Base-by-base conservation (phyloP, 1,139 yeast species). In the Hemisphaericaspora subhashii region DNA sequence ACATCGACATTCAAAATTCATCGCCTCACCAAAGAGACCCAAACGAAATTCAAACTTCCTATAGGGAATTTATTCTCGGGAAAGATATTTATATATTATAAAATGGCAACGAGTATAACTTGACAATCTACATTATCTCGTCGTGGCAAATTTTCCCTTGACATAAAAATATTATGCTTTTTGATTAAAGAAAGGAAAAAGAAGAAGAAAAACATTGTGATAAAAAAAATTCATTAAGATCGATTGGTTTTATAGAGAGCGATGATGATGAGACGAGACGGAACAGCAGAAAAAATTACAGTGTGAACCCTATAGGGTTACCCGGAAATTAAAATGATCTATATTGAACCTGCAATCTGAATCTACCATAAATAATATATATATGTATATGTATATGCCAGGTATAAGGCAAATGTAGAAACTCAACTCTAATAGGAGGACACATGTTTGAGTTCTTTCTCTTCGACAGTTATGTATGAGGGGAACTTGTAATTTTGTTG, bases 61-160 rank as follows among this genome's bases (percentile, higher is more conserved):
- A 66, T 65, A 38, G 64, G 72, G 77, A 81, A 75, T 23, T 42
- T 53, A 47, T 54, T 66, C 79, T 76, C 66, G 82, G 81, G 79
- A 77, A 68, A 59, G 50, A 52, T 54, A 53, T 48, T 51, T 50
- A 47, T 46, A 27, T 28, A n/a, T 33, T 33, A 31, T 35, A 35
- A 74, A 72, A 77, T 78, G 83, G 83, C 83, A 78, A 77, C 83
- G 82, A 66, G 69, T 62, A 68, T 73, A 74, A 77, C 81, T 77
- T 75, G 81, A 73, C 68, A 66, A 68, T 72, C 48, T 72, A 63
- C 79, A 72, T 77, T 71, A 74, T 64, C 75, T 66, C 82, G 82
- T 68, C 83, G 83, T 78, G 83, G 83, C 83, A 78, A 76, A 74
- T 72, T 66, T 74, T 76, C 79, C 82, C 82, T 68, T 36, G 60